Evolutionary conservation across 495 filamentous ascomycete genomes (phyloP), one percentile per base, ranked within the genome.

Genomic region (Hypoxylon lienhwacheense): DNA sequence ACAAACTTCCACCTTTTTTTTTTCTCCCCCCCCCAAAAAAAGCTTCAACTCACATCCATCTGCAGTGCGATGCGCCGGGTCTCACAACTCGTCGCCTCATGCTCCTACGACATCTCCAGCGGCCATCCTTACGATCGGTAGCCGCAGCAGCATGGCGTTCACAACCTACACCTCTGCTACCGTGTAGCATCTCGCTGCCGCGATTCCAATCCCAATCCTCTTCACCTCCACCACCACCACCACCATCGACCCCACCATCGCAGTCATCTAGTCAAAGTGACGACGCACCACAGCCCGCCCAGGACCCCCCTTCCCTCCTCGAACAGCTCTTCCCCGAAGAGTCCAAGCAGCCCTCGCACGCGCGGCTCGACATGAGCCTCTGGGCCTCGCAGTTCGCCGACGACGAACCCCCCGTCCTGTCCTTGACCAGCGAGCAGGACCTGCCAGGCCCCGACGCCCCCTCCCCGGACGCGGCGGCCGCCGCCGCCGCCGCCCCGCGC

Each of bases 291-390:
- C 3, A 33, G 8, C 20, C 37, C 24, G 24, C 24, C 24, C 28
- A 35, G n/a, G 28, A 42, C 7, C 6, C 40, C 19, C 42, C 57
- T 28, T 77, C 81, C 5, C 71, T 84, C n/a, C 73, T 83, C 39
- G 78, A 81, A 25, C 73, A 80, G 57, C 72, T 85, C 0, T 84
- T 85, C 49, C 81, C 82, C 5, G 78, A 79, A 53, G 71, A 78
- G 32, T 66, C 66, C 7, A 61, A 61, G 40, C 54, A 45, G 33
- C 15, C 26, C 21, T n/a, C n/a, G n/a, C 55, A 36, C 15, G 33
- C 22, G n/a, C 34, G 29, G 17, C 41, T 33, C 19, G 12, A 41
- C 4, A 19, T 6, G 8, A 32, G 10, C 45, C 7, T 34, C 11
- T 59, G 56, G 59, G 26, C 33, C 7, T 48, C 58, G 11, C 35